Percentiles rank a stretch among this genome's conserved stretches.
Evolutionary conservation across 169 alveolate species (phyloP).

Genomic region (Perkinsus marinus): DNA sequence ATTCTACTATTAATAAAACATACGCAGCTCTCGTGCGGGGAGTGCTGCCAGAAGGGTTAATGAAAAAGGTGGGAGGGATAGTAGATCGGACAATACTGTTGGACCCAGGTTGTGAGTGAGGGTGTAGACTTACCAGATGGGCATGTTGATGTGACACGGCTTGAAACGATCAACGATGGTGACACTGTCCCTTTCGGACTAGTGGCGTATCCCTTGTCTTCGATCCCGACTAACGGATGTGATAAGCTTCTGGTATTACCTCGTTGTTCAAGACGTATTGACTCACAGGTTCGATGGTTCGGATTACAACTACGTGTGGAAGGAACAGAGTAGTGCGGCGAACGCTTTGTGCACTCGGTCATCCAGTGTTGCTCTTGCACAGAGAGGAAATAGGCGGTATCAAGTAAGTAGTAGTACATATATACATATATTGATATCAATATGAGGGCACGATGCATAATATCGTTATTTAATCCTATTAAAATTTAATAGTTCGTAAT

Average conservation of each 20-base stretch:
- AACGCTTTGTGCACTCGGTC: background rate
- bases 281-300: background rate
- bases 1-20: background rate
- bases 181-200: background rate
- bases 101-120: background rate
- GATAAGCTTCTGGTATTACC: background rate
- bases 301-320: background rate
- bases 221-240: background rate
- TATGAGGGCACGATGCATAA: too few relatives aligned
- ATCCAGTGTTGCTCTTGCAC: background rate
- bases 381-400: background rate
- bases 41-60: background rate
- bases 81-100: background rate
- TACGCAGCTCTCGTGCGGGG: background rate
- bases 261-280: background rate
- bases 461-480: too few relatives aligned
- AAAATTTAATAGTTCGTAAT: too few relatives aligned
- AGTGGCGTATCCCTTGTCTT: background rate
- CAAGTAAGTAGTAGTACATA: background rate
- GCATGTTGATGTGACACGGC: background rate
- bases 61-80: background rate
- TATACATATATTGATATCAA: too few relatives aligned
- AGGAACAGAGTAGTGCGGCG: background rate
- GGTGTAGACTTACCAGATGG: background rate
- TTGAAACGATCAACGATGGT: background rate